Percentiles rank a stretch among this genome's conserved stretches.
Conservation (phyloP, 306 rosid genomes). For the Phaseolus lunatus region DNA sequence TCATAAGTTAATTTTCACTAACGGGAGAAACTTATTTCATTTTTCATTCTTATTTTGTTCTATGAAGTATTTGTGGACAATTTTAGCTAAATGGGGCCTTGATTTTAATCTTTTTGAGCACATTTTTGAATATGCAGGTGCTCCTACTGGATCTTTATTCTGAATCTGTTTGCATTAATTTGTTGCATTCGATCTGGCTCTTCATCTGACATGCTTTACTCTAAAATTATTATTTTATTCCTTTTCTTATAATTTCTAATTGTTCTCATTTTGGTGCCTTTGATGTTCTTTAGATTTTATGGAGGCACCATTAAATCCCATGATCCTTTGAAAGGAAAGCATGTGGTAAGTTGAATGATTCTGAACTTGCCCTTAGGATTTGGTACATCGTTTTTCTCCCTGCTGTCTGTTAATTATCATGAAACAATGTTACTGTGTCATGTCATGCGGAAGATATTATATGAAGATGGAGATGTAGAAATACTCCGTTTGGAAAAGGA, state of each 20-base stretch:
- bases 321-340: slow-evolving; percentile 80
- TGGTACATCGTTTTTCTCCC: slow-evolving; percentile 2
- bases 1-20: background rate
- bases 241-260: slow-evolving; percentile 3
- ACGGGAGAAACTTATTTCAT: background rate
- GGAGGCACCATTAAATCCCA: slow-evolving; percentile 88
- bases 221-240: background rate
- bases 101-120: slow-evolving; percentile 34
- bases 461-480: slow-evolving; percentile 64
- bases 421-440: slow-evolving; percentile 39
- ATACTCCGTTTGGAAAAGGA: slow-evolving; percentile 62
- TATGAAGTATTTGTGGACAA: background rate
- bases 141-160: slow-evolving; percentile 21
- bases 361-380: slow-evolving; percentile 40
- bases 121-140: slow-evolving; percentile 6
- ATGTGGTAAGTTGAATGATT: slow-evolving; percentile 77
- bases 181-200: slow-evolving; percentile 21
- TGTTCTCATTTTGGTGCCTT: slow-evolving; percentile 37
- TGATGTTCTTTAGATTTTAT: slow-evolving; percentile 76
- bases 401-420: slow-evolving; percentile 30
- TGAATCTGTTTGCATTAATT: slow-evolving; percentile 9
- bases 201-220: slow-evolving; percentile 16
- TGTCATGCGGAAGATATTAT: slow-evolving; percentile 67
- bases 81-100: background rate
- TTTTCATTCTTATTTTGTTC: background rate